These are phyloP conservation scores for Melaleuca alternifolia DNA, from an alignment of 345 rosid genomes.

Conservation along the genomic window DNA sequence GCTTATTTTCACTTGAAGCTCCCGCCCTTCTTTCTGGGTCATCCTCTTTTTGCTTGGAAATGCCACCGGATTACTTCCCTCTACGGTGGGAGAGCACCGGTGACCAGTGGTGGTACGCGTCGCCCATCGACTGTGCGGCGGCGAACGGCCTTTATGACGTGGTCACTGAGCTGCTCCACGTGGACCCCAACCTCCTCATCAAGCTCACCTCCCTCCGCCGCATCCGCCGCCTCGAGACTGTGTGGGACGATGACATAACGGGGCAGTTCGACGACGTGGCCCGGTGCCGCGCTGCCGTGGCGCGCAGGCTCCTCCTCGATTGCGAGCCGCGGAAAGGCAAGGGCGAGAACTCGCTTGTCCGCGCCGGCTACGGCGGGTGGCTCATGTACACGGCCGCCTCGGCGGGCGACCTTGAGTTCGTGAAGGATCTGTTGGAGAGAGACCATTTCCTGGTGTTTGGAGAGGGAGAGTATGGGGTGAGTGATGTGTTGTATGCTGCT, in stretches of 20 bases:
- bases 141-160: constrained; percentile 87
- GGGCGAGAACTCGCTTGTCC: constrained; percentile 44
- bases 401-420: constrained; percentile 74
- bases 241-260: constrained; percentile 71
- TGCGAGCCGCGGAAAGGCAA: constrained; percentile 33
- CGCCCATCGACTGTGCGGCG: constrained; percentile 95
- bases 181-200: constrained; percentile 88
- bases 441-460: constrained; percentile 88
- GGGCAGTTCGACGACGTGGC: constrained; percentile 48
- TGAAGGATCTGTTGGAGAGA: constrained; percentile 49
- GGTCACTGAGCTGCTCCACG: constrained; percentile 72
- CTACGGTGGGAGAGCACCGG: constrained; percentile 99
- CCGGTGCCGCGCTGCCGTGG: constrained; percentile 58
- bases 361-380: constrained; percentile 99
- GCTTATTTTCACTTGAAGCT: neutral
- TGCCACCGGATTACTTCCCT: constrained; percentile 80
- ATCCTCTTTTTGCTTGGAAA: constrained; percentile 1
- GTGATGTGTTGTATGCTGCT: constrained; percentile 74
- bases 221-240: constrained; percentile 92
- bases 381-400: constrained; percentile 89
- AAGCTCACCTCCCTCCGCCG: constrained; percentile 96
- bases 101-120: constrained; percentile 98
- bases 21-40: neutral
- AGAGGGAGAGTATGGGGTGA: constrained; percentile 95
- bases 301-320: constrained; percentile 46